phyloP scores from a whole-genome alignment of 208 protist genomes.

The Sergeia podlipaevii region DNA sequence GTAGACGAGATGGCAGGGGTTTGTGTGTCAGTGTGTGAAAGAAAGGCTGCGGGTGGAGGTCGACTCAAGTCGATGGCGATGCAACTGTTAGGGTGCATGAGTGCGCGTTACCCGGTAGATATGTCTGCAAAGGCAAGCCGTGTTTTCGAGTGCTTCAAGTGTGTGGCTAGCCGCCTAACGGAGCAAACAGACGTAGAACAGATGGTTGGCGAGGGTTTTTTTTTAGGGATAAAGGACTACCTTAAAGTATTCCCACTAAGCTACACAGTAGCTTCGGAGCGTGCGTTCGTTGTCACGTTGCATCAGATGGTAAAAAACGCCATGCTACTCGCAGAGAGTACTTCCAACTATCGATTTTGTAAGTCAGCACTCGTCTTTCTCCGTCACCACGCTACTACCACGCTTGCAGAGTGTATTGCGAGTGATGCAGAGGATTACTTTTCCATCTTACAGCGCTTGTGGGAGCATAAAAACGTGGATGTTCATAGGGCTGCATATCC shows the following conservation, averaged over 20 bases:
- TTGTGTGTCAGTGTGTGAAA: conserved; percentile 17
- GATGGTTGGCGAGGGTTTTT: conserved; percentile 37
- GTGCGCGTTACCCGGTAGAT: conserved; percentile 1
- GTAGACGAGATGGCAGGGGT: conserved; percentile 10
- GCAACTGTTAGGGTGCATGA: conserved; percentile 13
- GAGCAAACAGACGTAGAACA: conserved; percentile 15
- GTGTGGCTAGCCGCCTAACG: conserved; percentile 13
- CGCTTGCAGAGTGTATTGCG: conserved; percentile 25
- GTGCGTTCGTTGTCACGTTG: conserved; percentile 13
- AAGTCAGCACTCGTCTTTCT: conserved; percentile 44
- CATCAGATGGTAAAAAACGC: conserved; percentile 37
- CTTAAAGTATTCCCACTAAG: conserved; percentile 20
- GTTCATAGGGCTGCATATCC: conserved; percentile 34
- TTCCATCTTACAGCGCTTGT: conserved; percentile 19
- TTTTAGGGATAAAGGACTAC: conserved; percentile 32
- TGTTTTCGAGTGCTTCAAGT: conserved; percentile 12
- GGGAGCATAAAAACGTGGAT: conserved; percentile 52
- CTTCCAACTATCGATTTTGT: conserved; percentile 30
- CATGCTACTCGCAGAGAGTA: conserved; percentile 14
- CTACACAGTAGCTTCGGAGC: conserved; percentile 3
- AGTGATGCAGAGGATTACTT: conserved; percentile 19
- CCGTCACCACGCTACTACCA: conserved; percentile 6
- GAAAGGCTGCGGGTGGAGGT: conserved; percentile 3
- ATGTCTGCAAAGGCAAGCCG: neutral
- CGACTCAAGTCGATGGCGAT: conserved; percentile 21